These are phyloP conservation scores for Talaromyces nanjingensis DNA, from an alignment of 495 filamentous ascomycete genomes.

Conservation along the genomic window DNA sequence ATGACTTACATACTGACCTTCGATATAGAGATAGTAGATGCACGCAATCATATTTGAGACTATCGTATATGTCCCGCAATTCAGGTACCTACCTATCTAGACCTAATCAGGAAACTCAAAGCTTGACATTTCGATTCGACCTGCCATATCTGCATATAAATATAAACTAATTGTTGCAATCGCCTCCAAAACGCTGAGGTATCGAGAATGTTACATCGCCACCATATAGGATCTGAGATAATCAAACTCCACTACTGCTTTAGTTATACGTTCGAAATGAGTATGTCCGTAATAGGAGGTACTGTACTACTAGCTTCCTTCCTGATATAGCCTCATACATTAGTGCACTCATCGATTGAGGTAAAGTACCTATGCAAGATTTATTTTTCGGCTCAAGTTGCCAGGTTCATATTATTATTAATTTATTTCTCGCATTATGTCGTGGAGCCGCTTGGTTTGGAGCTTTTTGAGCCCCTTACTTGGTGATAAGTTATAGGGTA, in stretches of 20 bases:
- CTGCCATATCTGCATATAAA: neutral
- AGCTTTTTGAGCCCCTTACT: neutral
- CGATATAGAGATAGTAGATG: neutral
- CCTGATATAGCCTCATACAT: neutral
- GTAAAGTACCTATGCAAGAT: neutral
- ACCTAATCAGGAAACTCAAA: neutral
- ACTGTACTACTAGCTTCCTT: neutral
- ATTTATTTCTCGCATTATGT: no score
- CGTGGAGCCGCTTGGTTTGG: neutral
- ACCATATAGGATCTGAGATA: neutral
- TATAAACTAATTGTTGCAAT: neutral
- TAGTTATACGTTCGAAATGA: no score
- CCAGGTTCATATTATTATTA: neutral
- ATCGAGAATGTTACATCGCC: neutral
- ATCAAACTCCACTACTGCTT: no score
- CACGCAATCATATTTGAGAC: neutral
- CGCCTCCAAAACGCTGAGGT: neutral
- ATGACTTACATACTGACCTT: neutral
- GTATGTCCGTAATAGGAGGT: neutral
- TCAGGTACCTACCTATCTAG: neutral
- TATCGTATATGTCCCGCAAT: neutral
- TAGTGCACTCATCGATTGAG: neutral
- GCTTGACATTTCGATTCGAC: neutral
- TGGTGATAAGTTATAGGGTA: neutral
- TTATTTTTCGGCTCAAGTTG: neutral